phyloP scores from a whole-genome alignment of 345 rosid genomes.

The Viola odorata region DNA sequence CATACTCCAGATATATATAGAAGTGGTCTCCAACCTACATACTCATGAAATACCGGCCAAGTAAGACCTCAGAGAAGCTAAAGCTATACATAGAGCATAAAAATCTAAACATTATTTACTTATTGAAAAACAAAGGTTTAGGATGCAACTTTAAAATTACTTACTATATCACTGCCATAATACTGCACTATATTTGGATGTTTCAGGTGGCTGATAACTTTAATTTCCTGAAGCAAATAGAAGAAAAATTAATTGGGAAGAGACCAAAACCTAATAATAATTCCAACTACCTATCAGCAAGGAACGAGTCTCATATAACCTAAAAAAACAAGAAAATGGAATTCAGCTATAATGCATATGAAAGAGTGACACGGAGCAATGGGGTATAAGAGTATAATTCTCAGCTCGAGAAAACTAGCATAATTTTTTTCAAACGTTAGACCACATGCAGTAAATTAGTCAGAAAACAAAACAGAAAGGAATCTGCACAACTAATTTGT shows the following conservation, averaged over 20 bases:
- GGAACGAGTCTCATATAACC: too few relatives aligned
- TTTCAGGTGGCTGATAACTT: slow-evolving; percentile 82
- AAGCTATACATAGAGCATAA: not conserved
- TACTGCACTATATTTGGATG: slow-evolving; percentile 98
- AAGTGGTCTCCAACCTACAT: slow-evolving; percentile 72
- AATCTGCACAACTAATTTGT: not conserved
- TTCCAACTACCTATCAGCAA: not conserved
- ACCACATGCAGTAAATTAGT: not conserved
- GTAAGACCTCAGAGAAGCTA: slow-evolving; percentile 8
- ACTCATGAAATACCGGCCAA: slow-evolving; percentile 12
- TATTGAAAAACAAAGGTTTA: not conserved
- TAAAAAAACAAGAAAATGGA: too few relatives aligned
- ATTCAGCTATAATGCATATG: not conserved
- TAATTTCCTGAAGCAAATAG: slow-evolving; percentile 62
- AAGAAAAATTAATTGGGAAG: slow-evolving; percentile 11
- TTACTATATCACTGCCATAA: slow-evolving; percentile 93
- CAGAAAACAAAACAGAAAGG: not conserved
- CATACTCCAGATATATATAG: slow-evolving; percentile 85
- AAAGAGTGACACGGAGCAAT: not conserved
- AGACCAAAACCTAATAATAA: not conserved
- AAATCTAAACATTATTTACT: not conserved
- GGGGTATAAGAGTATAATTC: not conserved
- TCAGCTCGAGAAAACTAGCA: not conserved
- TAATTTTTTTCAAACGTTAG: not conserved
- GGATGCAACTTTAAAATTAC: slow-evolving; percentile 29